Evolutionary conservation across 306 rosid species (phyloP).

Genomic region (Glycine latifolia): DNA sequence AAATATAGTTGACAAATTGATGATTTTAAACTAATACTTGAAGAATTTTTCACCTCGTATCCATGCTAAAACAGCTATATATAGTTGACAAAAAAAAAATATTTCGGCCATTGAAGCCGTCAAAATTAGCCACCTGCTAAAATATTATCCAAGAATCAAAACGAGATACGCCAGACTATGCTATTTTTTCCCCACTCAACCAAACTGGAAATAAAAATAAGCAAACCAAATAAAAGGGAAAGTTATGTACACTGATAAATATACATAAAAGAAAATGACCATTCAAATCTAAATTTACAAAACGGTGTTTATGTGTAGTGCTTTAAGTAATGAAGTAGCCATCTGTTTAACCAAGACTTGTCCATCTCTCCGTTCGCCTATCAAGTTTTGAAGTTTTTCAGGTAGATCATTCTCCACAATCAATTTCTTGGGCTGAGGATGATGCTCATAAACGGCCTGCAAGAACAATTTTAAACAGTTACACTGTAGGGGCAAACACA

Average conservation of each 20-base stretch:
- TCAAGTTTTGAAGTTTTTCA: conserved; percentile 88
- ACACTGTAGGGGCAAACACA: background rate
- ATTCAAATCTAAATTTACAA: conserved; percentile 64
- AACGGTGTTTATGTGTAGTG: conserved; percentile 95
- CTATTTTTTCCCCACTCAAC: conserved; percentile 42
- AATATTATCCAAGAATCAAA: conserved; percentile 21
- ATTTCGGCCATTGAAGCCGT: conserved; percentile 28
- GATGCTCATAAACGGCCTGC: conserved; percentile 99
- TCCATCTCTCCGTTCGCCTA: conserved; percentile 96
- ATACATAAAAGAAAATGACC: conserved; percentile 37
- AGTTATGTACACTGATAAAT: conserved; percentile 49
- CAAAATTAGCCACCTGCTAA: conserved; percentile 35
- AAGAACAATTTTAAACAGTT: conserved; percentile 17
- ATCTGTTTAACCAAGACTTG: conserved; percentile 99
- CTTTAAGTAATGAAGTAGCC: conserved; percentile 98
- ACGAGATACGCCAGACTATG: conserved; percentile 12
- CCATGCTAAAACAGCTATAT: background rate
- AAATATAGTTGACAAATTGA: background rate
- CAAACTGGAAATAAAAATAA: conserved; percentile 25
- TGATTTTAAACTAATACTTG: background rate
- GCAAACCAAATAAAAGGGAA: conserved; percentile 42
- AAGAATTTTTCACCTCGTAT: background rate
- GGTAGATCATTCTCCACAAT: conserved; percentile 98
- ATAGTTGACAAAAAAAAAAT: background rate
- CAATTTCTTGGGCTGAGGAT: conserved; percentile 97